Base-by-base conservation (phyloP, 148 eudicot genomes). In the Pouteria glomerata region DNA sequence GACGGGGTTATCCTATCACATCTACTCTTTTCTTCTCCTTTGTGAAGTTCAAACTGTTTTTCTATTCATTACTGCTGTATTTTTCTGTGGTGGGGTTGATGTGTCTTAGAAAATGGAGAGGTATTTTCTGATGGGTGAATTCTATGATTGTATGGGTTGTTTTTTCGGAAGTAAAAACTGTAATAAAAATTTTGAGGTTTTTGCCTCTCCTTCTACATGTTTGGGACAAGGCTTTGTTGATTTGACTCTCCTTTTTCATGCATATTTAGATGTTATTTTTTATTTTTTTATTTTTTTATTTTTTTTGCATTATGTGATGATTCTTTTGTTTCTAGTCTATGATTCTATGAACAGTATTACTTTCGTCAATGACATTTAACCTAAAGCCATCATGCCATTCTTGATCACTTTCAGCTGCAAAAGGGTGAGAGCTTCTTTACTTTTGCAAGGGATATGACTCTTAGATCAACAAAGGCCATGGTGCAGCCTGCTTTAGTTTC, bases 371-470 rank as follows among this genome's bases (percentile, higher is more conserved):
- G 47, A 41, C 30, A 56, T 8, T 12, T 27, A 26, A 42, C 42
- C 63, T 6, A 2, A 21, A n/a, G 12, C 47, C 26, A 14, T 74
- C 10, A 15, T 19, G 30, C 31, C 41, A 37, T 51, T 48, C 34
- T 42, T 48, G 53, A 16, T 78, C 52, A 66, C 13, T 78, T 80
- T 73, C 92, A 95, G 99, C 66, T 71, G 39, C 88, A 91, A 75
- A 91, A 88, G 82, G 99, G 99, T 64, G 99, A 95, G 85, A 88
- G 92, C 73, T 53, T 95, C 68, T 89, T 91, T 68, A 81, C 96
- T 59, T 91, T 95, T 85, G 99, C 99, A 66, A 88, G 92, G 77
- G 99, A 95, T 73, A 89, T 91, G 92, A 91, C 97, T 57, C 81
- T 87, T 64, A 85, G 75, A 79, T 91, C 97, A 45, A 87, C 97